Conservation (phyloP, 1,284 basidiomycete species). For the Cryptococcus hybrid region DNA sequence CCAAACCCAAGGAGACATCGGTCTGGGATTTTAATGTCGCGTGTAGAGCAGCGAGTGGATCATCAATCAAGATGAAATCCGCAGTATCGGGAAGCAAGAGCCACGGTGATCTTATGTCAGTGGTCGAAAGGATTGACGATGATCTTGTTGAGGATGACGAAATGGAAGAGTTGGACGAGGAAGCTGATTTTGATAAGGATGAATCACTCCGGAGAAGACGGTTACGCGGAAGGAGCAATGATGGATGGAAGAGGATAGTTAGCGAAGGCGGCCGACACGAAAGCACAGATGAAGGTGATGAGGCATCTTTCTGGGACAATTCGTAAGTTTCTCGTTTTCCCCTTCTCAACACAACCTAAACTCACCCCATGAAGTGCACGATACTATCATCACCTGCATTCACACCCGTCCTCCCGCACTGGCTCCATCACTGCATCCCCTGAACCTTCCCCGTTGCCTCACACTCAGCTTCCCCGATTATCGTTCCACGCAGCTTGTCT, state of each 20-base stretch:
- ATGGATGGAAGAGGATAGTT: conserved; percentile 23
- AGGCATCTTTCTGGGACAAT: conserved; percentile 37
- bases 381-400: conserved; percentile 46
- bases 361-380: conserved; percentile 33
- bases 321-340: conserved; percentile 34
- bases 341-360: background rate
- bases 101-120: conserved; percentile 31
- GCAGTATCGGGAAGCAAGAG: conserved; percentile 31
- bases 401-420: conserved; percentile 11
- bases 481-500: conserved; percentile 18
- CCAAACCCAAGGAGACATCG: conserved; percentile 42
- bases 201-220: conserved; percentile 7
- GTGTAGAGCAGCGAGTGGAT: conserved; percentile 34
- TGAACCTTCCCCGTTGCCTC: conserved; percentile 25
- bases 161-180: conserved; percentile 4
- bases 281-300: conserved; percentile 21
- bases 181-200: background rate
- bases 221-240: conserved; percentile 4
- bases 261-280: conserved; percentile 24
- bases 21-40: conserved; percentile 34
- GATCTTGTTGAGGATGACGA: conserved; percentile 5
- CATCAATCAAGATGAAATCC: conserved; percentile 10
- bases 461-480: conserved; percentile 15
- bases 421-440: conserved; percentile 27
- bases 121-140: conserved; percentile 10